Evolutionary conservation across 495 filamentous ascomycete species (phyloP), one percentile per base, ranked within the genome.

Genomic region (Penicillium diatomitis): DNA sequence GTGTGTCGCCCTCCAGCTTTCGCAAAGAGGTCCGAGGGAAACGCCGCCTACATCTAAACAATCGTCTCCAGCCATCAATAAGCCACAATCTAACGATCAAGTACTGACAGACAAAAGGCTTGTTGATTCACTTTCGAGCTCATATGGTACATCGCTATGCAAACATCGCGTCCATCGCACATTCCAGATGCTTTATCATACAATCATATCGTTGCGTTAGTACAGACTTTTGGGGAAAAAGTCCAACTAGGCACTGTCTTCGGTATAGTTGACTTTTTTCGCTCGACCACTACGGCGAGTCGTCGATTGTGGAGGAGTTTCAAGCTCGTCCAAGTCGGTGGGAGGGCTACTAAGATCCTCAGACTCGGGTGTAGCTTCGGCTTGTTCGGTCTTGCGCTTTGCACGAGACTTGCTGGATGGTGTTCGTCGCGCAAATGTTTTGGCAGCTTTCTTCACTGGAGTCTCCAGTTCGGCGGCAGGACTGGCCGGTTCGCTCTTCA

Each of bases 261-360:
- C 74, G n/a, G 66, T 57, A 53, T 77, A 76, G 33, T 64, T 73
- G 9, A 75, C 60, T 51, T 68, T 69, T 50, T 73, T 74, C 31
- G 65, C 61, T 2, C 69, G 67, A 33, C 49, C 54, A 52, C 66
- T 68, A 7, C 65, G 62, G 45, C 70, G 66, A 36, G 20, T 46
- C 31, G 52, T n/a, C 8, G 32, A 41, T 9, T 40, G 35, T 20
- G 40, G 11, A 5, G 45, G 12, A 39, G 39, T n/a, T 5, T 34
- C 40, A 6, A 7, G 29, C 11, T 38, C 31, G 9, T 54, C 52
- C 10, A 52, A 11, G 4, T 53, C 47, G 12, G 53, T 52, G 7
- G 57, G 50, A 3, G 52, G 32, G 12, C 50, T 31, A 20, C 48
- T 54, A 3, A 49, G 6, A 7, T 55, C 53, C 6, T 68, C 65